phyloP scores from a whole-genome alignment of 208 protist species.

The Trypanosoma lewisi region DNA sequence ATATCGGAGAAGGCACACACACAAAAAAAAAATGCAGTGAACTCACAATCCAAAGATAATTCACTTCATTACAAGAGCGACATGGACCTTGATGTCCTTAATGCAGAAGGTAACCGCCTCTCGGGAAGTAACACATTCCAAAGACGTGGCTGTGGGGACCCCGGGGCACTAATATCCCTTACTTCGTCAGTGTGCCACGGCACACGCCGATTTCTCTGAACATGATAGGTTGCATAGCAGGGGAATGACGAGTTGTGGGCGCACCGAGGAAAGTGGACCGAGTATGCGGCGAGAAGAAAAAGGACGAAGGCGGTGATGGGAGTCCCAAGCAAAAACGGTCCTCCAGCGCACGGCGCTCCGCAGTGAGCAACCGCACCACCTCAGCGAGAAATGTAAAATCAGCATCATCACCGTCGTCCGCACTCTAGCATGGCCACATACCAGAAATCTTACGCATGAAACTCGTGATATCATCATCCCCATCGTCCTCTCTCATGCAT shows the following conservation, averaged over 20 bases:
- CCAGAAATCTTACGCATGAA: conserved; percentile 1
- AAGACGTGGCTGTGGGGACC: not conserved
- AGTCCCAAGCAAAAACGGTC: not conserved
- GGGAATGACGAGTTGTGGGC: not conserved
- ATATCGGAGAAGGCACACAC: conserved; percentile 5
- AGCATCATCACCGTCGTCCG: no score
- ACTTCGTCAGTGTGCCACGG: not conserved
- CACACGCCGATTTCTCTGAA: not conserved
- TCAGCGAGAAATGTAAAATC: conserved; percentile 3
- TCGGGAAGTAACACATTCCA: not conserved
- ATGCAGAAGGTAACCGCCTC: conserved; percentile 2
- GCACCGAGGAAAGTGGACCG: not conserved
- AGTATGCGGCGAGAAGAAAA: not conserved
- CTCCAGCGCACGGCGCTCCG: conserved; percentile 3
- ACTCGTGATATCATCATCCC: not conserved
- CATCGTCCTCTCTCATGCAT: not conserved
- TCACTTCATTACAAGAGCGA: conserved; percentile 6
- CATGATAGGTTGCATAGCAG: not conserved
- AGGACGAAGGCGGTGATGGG: not conserved
- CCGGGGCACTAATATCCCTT: not conserved
- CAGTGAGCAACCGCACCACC: conserved; percentile 13
- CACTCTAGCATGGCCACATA: not conserved
- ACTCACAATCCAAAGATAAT: not conserved
- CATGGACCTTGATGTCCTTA: conserved; percentile 11
- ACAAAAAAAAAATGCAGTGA: not conserved